Percentiles rank a stretch among this genome's conserved stretches.
Conservation (phyloP, 306 rosid species). For the Ammopiptanthus mongolicus region DNA sequence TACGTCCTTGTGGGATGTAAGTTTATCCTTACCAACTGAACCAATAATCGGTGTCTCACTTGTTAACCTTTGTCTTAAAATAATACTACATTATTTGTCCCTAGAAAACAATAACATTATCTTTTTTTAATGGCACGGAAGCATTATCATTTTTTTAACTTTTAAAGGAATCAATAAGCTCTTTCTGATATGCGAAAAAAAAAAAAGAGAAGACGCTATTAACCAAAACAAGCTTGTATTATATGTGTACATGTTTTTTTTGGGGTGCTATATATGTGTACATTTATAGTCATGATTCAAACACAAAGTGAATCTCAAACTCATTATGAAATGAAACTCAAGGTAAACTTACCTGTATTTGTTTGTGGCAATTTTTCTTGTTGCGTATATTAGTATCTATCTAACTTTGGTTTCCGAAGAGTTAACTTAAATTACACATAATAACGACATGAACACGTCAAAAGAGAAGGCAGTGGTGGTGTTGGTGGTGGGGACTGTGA, state of each 20-base stretch:
- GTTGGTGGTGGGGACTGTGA: not conserved
- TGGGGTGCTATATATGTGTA: too few relatives aligned
- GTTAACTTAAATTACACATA: not conserved
- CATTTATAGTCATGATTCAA: not conserved
- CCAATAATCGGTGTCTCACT: too few relatives aligned
- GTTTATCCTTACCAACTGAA: too few relatives aligned
- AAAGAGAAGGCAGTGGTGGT: not conserved
- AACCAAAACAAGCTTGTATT: not conserved
- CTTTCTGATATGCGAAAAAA: not conserved
- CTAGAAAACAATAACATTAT: too few relatives aligned
- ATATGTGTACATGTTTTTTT: too few relatives aligned
- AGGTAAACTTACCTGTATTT: not conserved
- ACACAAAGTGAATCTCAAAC: not conserved
- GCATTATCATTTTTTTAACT: not conserved
- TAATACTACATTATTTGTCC: not conserved
- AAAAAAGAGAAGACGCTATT: not conserved
- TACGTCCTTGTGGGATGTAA: too few relatives aligned
- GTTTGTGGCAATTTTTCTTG: not conserved
- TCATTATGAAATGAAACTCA: not conserved
- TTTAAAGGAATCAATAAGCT: not conserved
- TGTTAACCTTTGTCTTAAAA: too few relatives aligned
- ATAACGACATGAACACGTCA: constrained; percentile 4
- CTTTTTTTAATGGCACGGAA: too few relatives aligned
- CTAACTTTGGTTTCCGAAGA: not conserved
- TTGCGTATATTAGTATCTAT: not conserved